Conservation (phyloP, 1,139 yeast species). For the Taiozyma sp. region DNA sequence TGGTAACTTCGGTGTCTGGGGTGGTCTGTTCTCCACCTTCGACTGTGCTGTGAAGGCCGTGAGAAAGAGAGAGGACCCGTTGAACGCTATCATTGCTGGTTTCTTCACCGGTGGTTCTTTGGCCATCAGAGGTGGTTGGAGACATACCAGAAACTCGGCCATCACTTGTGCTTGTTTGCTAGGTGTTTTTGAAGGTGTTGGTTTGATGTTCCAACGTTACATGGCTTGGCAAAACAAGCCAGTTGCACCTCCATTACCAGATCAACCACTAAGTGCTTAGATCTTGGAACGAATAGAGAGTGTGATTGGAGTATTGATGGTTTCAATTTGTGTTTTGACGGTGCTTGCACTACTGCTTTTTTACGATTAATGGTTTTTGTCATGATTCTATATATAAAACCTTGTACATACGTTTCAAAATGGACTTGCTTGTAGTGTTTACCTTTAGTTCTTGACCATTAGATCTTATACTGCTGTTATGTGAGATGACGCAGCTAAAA, state of each 20-base stretch:
- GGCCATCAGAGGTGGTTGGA: constrained; percentile 99
- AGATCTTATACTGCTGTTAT: too few relatives aligned
- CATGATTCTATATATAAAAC: background rate
- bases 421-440: background rate
- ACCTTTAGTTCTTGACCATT: too few relatives aligned
- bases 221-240: constrained; percentile 85
- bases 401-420: background rate
- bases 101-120: constrained; percentile 97
- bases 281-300: background rate
- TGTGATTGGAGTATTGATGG: background rate
- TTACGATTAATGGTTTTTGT: background rate
- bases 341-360: background rate
- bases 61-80: constrained; percentile 96
- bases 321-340: background rate
- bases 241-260: constrained; percentile 71
- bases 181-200: constrained; percentile 98
- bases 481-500: too few relatives aligned
- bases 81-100: constrained; percentile 98
- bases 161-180: constrained; percentile 95
- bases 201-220: constrained; percentile 89
- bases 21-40: constrained; percentile 92
- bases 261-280: constrained; percentile 32
- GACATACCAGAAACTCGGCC: constrained; percentile 93
- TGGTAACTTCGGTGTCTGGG: constrained; percentile 99
- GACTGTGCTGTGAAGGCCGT: constrained; percentile 95